phyloP scores from a whole-genome alignment of 148 eudicot species.

The Vaccinium darrowii region DNA sequence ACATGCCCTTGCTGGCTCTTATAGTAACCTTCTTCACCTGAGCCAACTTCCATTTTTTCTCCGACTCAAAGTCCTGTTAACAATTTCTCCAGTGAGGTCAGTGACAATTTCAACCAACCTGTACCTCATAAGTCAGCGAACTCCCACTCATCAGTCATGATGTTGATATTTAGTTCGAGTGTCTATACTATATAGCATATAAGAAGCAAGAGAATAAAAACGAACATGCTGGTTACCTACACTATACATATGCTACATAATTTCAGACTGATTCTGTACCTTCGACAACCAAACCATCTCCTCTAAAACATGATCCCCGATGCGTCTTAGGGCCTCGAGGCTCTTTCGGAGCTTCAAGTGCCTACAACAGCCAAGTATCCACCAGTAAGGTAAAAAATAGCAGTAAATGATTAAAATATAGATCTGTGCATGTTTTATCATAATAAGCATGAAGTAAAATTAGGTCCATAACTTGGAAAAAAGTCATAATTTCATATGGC shows the following conservation, averaged over 20 bases:
- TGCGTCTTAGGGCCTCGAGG: constrained; percentile 92
- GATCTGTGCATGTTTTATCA: background rate
- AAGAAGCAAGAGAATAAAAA: background rate
- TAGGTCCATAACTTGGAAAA: background rate
- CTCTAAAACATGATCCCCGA: constrained; percentile 96
- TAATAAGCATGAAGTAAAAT: background rate
- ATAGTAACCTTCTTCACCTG: constrained; percentile 91
- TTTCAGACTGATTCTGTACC: constrained; percentile 38
- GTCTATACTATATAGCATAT: background rate
- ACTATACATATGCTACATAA: background rate
- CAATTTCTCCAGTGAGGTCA: constrained; percentile 16
- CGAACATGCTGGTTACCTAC: background rate
- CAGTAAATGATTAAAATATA: background rate
- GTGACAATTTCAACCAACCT: background rate
- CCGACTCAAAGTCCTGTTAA: constrained; percentile 88
- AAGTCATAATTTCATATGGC: background rate
- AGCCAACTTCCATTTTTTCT: constrained; percentile 94
- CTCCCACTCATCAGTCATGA: background rate
- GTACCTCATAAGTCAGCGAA: background rate
- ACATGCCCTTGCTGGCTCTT: constrained; percentile 84
- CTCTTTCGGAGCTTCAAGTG: constrained; percentile 94
- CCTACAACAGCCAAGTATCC: constrained; percentile 46
- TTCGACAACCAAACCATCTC: constrained; percentile 99
- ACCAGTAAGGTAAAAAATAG: background rate
- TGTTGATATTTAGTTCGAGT: background rate